A percentile compares a stretch with the other conserved stretches of the same genome.
These are phyloP conservation scores for Hippophae tibetana DNA, from an alignment of 306 rosid genomes.

Conservation along the genomic window DNA sequence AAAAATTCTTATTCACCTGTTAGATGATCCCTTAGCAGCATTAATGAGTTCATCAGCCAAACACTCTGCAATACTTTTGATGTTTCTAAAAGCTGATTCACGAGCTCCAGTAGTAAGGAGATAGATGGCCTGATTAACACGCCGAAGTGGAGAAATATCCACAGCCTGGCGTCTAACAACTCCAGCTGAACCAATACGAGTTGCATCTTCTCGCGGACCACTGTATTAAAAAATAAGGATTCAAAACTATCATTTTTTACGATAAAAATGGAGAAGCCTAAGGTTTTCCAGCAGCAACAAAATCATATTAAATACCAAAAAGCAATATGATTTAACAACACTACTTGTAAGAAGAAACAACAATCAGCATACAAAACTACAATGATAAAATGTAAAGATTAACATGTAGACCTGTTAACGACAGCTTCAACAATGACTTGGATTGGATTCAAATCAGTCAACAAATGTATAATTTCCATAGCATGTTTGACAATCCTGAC, in stretches of 20 bases:
- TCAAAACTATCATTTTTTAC: not conserved
- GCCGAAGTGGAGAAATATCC: constrained; percentile 39
- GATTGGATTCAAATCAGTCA: too few relatives aligned
- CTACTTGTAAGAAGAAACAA: too few relatives aligned
- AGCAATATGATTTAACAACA: too few relatives aligned
- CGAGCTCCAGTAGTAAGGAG: constrained; percentile 41
- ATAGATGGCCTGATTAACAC: constrained; percentile 38
- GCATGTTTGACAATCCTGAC: too few relatives aligned
- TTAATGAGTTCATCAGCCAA: constrained; percentile 45
- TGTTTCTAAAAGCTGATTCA: constrained; percentile 38
- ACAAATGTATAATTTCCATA: too few relatives aligned
- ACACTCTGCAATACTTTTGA: constrained; percentile 36
- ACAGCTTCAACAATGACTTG: too few relatives aligned
- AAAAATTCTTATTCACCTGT: constrained; percentile 9
- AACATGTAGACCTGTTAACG: too few relatives aligned
- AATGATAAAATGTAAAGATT: too few relatives aligned
- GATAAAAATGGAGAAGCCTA: not conserved
- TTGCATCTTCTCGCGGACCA: constrained; percentile 45
- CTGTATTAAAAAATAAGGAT: constrained; percentile 6
- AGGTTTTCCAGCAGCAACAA: not conserved
- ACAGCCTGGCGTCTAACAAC: constrained; percentile 47
- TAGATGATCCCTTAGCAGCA: constrained; percentile 39
- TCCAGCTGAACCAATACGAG: constrained; percentile 40
- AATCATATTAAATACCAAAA: not conserved
- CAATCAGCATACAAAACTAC: too few relatives aligned